These are phyloP conservation scores for Hylodesmum podocarpum DNA, from an alignment of 306 rosid species.

Conservation along the genomic window DNA sequence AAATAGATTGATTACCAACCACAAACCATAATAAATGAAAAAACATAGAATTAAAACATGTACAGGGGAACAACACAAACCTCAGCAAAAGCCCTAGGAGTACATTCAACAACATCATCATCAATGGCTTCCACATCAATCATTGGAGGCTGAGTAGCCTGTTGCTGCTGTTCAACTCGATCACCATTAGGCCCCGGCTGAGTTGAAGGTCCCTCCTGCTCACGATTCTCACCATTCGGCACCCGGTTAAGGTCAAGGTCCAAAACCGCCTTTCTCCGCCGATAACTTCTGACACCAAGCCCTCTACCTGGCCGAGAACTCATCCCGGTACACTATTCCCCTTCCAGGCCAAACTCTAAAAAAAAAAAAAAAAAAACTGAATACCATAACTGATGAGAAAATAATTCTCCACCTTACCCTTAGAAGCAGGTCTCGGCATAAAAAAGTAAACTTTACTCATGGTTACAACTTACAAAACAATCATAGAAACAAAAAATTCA, in stretches of 20 bases:
- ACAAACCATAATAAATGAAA: background rate
- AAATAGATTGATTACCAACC: background rate
- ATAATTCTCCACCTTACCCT: background rate
- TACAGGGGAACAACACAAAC: slow-evolving; percentile 35
- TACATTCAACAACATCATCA: slow-evolving; percentile 81
- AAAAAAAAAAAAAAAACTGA: slow-evolving; percentile 2
- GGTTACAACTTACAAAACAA: background rate
- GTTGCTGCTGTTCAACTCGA: slow-evolving; percentile 28
- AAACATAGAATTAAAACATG: background rate
- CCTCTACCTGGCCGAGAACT: slow-evolving; percentile 30
- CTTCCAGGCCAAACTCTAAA: too few species aligned
- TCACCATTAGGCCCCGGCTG: slow-evolving; percentile 29
- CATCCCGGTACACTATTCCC: slow-evolving; percentile 23
- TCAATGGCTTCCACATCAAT: slow-evolving; percentile 91
- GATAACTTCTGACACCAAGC: slow-evolving; percentile 28
- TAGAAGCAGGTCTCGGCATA: background rate
- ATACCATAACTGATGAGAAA: background rate
- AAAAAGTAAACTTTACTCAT: background rate
- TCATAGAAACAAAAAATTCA: background rate
- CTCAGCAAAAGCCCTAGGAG: slow-evolving; percentile 82
- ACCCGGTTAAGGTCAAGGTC: slow-evolving; percentile 41
- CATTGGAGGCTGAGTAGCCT: slow-evolving; percentile 33
- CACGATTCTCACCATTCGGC: slow-evolving; percentile 37
- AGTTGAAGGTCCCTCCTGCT: slow-evolving; percentile 41
- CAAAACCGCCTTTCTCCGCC: slow-evolving; percentile 44